Conservation (phyloP, 208 protist genomes). For the Trypanosoma scelopori region DNA sequence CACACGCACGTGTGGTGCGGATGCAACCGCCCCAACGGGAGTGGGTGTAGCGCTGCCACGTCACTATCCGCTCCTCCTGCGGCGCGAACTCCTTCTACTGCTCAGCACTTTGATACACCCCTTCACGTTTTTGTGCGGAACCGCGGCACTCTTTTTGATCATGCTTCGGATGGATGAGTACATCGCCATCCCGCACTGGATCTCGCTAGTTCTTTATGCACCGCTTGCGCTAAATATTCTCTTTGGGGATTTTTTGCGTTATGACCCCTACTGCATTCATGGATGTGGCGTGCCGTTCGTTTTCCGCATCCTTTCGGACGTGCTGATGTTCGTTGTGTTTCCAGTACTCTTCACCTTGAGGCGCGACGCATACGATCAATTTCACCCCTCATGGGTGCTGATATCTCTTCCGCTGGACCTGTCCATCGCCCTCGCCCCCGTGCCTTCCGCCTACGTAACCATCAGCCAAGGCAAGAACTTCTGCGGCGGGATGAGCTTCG, state of each 20-base stretch:
- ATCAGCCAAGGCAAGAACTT: not conserved
- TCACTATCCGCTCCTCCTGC: slow-evolving; percentile 9
- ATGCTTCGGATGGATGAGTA: slow-evolving; percentile 23
- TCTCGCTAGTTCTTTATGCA: not conserved
- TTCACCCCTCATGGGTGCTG: slow-evolving; percentile 17
- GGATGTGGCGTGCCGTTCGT: slow-evolving; percentile 9
- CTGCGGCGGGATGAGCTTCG: not conserved
- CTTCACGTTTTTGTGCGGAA: not conserved
- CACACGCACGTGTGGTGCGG: too few species aligned
- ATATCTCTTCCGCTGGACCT: slow-evolving; percentile 9
- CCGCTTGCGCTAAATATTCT: slow-evolving; percentile 5
- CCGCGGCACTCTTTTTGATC: not conserved
- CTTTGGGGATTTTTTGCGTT: not conserved
- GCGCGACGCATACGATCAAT: slow-evolving; percentile 1
- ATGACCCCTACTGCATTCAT: slow-evolving; percentile 16
- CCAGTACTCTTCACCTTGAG: slow-evolving; percentile 12
- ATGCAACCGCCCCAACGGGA: not conserved
- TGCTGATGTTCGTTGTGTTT: slow-evolving; percentile 11
- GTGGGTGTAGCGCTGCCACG: not conserved
- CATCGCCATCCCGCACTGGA: slow-evolving; percentile 4
- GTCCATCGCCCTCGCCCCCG: not conserved
- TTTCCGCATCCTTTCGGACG: not conserved
- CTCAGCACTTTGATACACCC: not conserved
- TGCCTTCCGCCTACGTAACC: not conserved
- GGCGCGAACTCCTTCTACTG: not conserved